Evolutionary conservation across 2,329 filamentous ascomycete species (phyloP).

Genomic region (Calonectria naviculata): DNA sequence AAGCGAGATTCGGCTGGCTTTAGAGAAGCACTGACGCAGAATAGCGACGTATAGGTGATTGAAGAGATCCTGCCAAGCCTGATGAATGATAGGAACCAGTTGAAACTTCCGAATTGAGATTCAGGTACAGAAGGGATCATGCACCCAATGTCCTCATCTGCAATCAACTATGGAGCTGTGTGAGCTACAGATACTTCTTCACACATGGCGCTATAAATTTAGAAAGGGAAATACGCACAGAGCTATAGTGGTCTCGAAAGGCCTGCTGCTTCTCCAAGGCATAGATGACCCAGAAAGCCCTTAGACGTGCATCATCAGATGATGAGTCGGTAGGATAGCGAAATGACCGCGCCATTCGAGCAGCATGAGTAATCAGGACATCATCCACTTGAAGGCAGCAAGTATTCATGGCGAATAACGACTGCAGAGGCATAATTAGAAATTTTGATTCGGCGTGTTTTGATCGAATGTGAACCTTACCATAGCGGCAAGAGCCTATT

Average conservation of each 20-base stretch:
- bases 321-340: slow-evolving; percentile 41
- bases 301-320: slow-evolving; percentile 24
- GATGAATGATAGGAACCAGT: slow-evolving; percentile 48
- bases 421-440: slow-evolving; percentile 27
- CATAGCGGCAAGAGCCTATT: not conserved
- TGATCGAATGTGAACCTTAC: not conserved
- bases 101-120: slow-evolving; percentile 43
- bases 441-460: fast-evolving
- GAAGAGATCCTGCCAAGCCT: slow-evolving; percentile 46
- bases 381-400: slow-evolving; percentile 48
- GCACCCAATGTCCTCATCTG: slow-evolving; percentile 51
- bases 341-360: slow-evolving; percentile 45
- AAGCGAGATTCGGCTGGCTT: slow-evolving; percentile 24
- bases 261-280: slow-evolving; percentile 49
- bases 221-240: not conserved
- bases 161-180: slow-evolving; percentile 28
- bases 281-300: slow-evolving; percentile 54
- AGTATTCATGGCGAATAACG: slow-evolving; percentile 48
- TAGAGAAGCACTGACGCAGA: slow-evolving; percentile 47
- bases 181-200: not conserved
- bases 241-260: not conserved
- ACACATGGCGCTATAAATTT: not conserved
- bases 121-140: slow-evolving; percentile 47
- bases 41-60: slow-evolving; percentile 45
- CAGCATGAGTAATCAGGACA: slow-evolving; percentile 45